A percentile compares a stretch with the other conserved stretches of the same genome.
Conservation (phyloP, 2,329 filamentous ascomycete genomes). For the Cladorrhinum sp. region DNA sequence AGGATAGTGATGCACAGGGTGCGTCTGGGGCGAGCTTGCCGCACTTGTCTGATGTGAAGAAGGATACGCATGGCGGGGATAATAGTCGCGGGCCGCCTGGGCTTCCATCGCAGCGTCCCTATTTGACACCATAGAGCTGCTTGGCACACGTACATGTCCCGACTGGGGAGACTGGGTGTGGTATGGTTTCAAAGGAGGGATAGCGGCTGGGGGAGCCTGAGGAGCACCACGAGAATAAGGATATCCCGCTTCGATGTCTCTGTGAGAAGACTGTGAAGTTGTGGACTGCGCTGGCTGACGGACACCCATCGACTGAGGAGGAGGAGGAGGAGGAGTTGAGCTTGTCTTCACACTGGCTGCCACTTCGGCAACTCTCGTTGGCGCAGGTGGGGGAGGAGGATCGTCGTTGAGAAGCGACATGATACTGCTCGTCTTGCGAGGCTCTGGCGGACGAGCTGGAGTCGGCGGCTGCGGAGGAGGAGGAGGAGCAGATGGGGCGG, state of each 20-base stretch:
- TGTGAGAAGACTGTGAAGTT: slow-evolving; percentile 44
- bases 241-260: slow-evolving; percentile 48
- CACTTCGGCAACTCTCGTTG: slow-evolving; percentile 51
- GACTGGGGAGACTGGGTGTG: slow-evolving; percentile 51
- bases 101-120: slow-evolving; percentile 38
- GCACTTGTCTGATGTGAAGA: slow-evolving; percentile 32
- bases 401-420: slow-evolving; percentile 64
- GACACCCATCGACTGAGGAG: slow-evolving; percentile 45
- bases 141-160: slow-evolving; percentile 45
- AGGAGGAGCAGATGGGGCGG: slow-evolving; percentile 31
- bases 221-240: slow-evolving; percentile 43
- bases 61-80: slow-evolving; percentile 37
- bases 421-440: slow-evolving; percentile 59
- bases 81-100: slow-evolving; percentile 44
- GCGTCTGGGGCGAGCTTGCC: slow-evolving; percentile 32
- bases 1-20: slow-evolving; percentile 27
- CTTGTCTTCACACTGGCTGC: slow-evolving; percentile 40
- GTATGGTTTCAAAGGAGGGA: slow-evolving; percentile 54
- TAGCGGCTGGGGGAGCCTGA: slow-evolving; percentile 41
- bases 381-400: slow-evolving; percentile 41
- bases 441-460: slow-evolving; percentile 41
- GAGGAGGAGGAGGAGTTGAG: slow-evolving; percentile 53
- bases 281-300: slow-evolving; percentile 40
- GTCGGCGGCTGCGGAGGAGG: slow-evolving; percentile 41
- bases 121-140: slow-evolving; percentile 41